Percentiles rank a stretch among this genome's conserved stretches.
Evolutionary conservation across 2,329 filamentous ascomycete species (phyloP).

Genomic region (Colletotrichum sp.): DNA sequence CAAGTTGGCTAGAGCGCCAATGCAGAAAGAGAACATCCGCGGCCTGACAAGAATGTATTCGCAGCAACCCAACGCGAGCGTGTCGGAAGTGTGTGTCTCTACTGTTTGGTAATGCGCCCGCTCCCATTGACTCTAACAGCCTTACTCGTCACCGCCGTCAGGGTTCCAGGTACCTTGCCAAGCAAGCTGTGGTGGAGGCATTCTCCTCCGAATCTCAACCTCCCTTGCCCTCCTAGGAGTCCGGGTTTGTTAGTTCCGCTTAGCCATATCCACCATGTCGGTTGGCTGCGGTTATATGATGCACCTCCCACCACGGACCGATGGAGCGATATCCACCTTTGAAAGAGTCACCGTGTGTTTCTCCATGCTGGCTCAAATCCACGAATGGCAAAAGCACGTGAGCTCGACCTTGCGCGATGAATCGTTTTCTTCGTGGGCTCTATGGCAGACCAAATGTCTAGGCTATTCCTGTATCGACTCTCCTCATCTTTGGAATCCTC

Average conservation of each 20-base stretch:
- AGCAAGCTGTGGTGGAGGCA: constrained; percentile 18
- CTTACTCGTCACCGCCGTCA: constrained; percentile 14
- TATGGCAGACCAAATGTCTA: neutral
- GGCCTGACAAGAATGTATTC: neutral
- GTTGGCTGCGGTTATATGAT: neutral
- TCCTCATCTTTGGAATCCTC: neutral
- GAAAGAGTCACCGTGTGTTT: neutral
- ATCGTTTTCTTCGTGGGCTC: neutral
- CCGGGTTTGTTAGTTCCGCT: neutral
- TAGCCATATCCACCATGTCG: neutral
- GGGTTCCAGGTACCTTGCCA: constrained; percentile 13
- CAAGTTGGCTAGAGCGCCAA: neutral
- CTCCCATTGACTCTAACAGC: neutral
- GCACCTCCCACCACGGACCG: neutral
- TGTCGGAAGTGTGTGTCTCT: neutral
- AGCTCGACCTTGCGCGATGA: neutral
- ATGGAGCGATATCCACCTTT: neutral
- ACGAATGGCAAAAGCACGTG: neutral
- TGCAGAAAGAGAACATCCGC: neutral
- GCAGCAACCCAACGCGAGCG: neutral
- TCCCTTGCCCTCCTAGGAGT: neutral
- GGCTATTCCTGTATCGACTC: neutral
- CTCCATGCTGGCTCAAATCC: neutral
- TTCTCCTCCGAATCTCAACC: neutral
- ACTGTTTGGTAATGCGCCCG: constrained; percentile 10